Evolutionary conservation across 495 filamentous ascomycete species (phyloP), one percentile per base, ranked within the genome.

Genomic region (Xylaria venustula): DNA sequence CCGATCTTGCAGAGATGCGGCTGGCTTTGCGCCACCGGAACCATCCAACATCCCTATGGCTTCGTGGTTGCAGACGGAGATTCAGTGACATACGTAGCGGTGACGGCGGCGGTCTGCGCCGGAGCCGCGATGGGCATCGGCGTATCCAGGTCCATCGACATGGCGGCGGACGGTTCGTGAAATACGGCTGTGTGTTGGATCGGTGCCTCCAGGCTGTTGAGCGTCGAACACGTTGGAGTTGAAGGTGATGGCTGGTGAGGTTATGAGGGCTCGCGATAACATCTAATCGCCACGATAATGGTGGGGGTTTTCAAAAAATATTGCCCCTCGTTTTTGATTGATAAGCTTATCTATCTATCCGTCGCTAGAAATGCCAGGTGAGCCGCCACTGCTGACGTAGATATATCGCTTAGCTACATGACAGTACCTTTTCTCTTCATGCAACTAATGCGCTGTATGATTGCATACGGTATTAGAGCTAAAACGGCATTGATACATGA

Each of bases 121-220:
- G 63, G 59, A 17, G 69, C 66, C 54, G 67, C 69, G 22, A 71
- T 61, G 15, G 69, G 68, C 32, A 71, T 66, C 26, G 69, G 69
- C 19, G 45, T 59, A 22, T 72, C 70, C 48, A 68, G 2, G 32
- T 72, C 70, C 67, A 70, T 72, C 61, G 70, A 70, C 70, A 72
- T 72, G 6, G n/a, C 64, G 58, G 32, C 2, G 0, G 1, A 7
- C n/a, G 22, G 28, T 47, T 25, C 30, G 41, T 17, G 5, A 2
- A 14, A 3, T 12, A 11, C 30, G 14, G 5, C 9, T 11, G 14
- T 25, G 36, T 6, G 28, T 48, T 22, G 15, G 23, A 4, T 36
- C 6, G 9, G 15, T n/a, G 2, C 12, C 36, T 28, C 28, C 8
- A 14, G 22, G 23, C 22, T 26, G 17, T 34, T 34, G 20, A 14